Evolutionary conservation across 805 yeast species (phyloP).

Genomic region (Candida bentonensis): DNA sequence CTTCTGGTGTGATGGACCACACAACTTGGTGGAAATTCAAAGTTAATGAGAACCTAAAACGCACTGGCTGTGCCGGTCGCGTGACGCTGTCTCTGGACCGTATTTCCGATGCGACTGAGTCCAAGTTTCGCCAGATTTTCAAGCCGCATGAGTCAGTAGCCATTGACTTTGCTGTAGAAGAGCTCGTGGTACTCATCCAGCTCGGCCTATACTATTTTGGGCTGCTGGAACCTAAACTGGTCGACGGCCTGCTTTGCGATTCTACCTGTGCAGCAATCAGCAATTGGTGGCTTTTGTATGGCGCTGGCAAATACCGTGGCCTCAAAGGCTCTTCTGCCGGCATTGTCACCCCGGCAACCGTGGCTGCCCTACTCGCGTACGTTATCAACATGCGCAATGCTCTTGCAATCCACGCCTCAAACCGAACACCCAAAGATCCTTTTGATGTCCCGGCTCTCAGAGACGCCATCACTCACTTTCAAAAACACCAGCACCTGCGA

Average conservation of each 20-base stretch:
- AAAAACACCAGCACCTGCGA: constrained; percentile 47
- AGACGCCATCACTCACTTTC: constrained; percentile 59
- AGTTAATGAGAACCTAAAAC: constrained; percentile 62
- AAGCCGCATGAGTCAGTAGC: constrained; percentile 37
- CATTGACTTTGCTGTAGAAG: constrained; percentile 52
- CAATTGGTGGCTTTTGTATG: constrained; percentile 75
- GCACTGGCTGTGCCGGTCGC: constrained; percentile 75
- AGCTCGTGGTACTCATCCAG: constrained; percentile 62
- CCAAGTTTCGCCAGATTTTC: constrained; percentile 67
- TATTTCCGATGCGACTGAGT: constrained; percentile 54
- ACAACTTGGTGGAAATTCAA: constrained; percentile 43
- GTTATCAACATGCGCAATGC: constrained; percentile 53
- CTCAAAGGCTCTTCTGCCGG: constrained; percentile 1
- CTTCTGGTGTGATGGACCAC: constrained; percentile 21
- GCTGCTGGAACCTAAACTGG: constrained; percentile 48
- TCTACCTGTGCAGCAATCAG: constrained; percentile 57
- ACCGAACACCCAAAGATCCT: constrained; percentile 66
- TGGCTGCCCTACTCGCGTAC: constrained; percentile 69
- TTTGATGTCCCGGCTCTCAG: constrained; percentile 60
- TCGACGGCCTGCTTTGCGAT: constrained; percentile 78
- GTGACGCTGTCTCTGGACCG: constrained; percentile 57
- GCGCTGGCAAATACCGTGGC: constrained; percentile 20
- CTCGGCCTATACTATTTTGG: constrained; percentile 66
- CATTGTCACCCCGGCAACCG: constrained; percentile 35
- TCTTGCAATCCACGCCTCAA: constrained; percentile 35